Percentiles rank a stretch among this genome's conserved stretches.
Evolutionary conservation across 1,284 basidiomycete species (phyloP).

Genomic region (Ustilago loliicola): DNA sequence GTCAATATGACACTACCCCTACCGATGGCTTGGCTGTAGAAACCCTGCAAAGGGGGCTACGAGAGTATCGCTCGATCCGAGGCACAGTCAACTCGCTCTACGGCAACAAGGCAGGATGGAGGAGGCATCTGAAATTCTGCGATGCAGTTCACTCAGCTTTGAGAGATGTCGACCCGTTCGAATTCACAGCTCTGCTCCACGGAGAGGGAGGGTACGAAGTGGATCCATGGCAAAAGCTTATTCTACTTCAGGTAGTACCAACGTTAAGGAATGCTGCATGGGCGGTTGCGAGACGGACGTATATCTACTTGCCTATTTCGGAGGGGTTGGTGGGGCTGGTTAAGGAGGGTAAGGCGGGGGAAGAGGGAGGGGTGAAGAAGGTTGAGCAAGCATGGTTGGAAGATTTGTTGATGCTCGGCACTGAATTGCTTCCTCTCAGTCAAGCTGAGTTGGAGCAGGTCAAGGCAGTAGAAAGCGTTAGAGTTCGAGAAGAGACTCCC

Average conservation of each 20-base stretch:
- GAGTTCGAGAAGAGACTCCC: not conserved
- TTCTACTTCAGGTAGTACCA: constrained; percentile 26
- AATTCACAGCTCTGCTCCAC: constrained; percentile 6
- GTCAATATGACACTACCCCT: constrained; percentile 18
- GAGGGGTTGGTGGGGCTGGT: not conserved
- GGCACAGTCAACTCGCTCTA: not conserved
- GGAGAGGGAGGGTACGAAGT: constrained; percentile 2
- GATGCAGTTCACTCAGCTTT: constrained; percentile 26
- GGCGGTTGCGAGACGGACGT: constrained; percentile 31
- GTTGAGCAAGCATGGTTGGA: constrained; percentile 5
- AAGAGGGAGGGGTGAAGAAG: not conserved
- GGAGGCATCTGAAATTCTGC: constrained; percentile 6
- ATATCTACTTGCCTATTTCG: constrained; percentile 40
- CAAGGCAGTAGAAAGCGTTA: not conserved
- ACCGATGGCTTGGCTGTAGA: not conserved
- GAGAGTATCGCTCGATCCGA: constrained; percentile 14
- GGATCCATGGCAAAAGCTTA: constrained; percentile 35
- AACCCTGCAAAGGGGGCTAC: constrained; percentile 9
- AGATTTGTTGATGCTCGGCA: constrained; percentile 23
- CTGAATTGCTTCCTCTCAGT: constrained; percentile 2
- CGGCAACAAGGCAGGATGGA: not conserved
- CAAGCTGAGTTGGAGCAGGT: not conserved
- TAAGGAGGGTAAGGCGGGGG: not conserved
- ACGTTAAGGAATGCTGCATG: constrained; percentile 26
- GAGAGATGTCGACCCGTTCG: constrained; percentile 23